Conservation (phyloP, 805 yeast species). For the Brettanomyces nanus region DNA sequence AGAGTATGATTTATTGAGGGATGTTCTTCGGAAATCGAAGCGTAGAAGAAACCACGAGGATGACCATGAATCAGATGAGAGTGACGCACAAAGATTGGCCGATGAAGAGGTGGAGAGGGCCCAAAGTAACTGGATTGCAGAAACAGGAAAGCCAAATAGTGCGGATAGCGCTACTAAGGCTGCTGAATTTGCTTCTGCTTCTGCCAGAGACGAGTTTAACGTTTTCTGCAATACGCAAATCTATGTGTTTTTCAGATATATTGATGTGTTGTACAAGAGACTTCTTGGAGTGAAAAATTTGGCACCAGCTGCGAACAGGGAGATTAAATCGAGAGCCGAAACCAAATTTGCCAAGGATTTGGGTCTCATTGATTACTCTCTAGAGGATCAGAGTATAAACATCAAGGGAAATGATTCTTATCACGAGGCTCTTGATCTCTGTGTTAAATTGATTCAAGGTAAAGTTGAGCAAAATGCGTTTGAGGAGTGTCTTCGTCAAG, state of each 20-base stretch:
- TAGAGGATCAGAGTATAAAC: constrained; percentile 72
- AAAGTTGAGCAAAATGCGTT: constrained; percentile 90
- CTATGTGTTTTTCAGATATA: constrained; percentile 81
- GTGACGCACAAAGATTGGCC: constrained; percentile 4
- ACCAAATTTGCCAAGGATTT: constrained; percentile 83
- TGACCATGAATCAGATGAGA: neutral
- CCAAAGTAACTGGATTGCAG: constrained; percentile 27
- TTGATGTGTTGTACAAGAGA: constrained; percentile 75
- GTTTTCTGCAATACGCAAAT: constrained; percentile 83
- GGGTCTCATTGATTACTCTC: constrained; percentile 69
- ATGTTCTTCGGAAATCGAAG: constrained; percentile 43
- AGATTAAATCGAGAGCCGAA: constrained; percentile 52
- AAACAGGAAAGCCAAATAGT: constrained; percentile 18
- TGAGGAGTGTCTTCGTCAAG: constrained; percentile 93
- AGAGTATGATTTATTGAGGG: constrained; percentile 52
- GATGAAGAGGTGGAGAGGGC: constrained; percentile 24
- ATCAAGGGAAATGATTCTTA: constrained; percentile 67
- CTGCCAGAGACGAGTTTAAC: constrained; percentile 50
- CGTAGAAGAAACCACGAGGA: constrained; percentile 11
- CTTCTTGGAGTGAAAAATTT: constrained; percentile 66
- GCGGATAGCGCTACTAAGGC: neutral
- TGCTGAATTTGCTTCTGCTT: neutral
- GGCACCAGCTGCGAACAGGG: constrained; percentile 64
- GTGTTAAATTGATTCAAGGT: constrained; percentile 76
- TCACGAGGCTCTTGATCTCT: constrained; percentile 64